phyloP scores from a whole-genome alignment of 148 eudicot genomes.

The Chenopodium quinoa region DNA sequence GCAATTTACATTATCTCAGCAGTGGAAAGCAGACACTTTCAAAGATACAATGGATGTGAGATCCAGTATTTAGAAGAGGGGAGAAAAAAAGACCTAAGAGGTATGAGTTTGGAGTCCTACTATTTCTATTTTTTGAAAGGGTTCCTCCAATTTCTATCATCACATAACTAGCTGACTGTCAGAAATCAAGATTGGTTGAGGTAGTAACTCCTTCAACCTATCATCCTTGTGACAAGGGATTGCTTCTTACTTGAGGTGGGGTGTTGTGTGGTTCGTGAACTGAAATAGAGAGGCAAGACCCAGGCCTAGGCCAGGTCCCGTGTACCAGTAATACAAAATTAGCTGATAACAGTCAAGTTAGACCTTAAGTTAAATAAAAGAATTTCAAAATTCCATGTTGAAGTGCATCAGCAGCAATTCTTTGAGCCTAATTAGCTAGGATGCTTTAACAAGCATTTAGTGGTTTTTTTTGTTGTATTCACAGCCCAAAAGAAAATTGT shows the following conservation, averaged over 20 bases:
- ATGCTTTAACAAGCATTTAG: too few species aligned
- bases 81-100: neutral
- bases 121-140: neutral
- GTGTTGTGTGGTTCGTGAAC: neutral
- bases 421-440: neutral
- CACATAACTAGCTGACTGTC: neutral
- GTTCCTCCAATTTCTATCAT: neutral
- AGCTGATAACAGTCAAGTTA: slow-evolving; percentile 7
- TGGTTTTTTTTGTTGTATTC: too few species aligned
- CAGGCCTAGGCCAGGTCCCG: neutral
- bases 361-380: neutral
- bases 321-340: neutral
- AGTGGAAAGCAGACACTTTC: neutral
- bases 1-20: slow-evolving; percentile 12
- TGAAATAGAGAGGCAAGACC: neutral
- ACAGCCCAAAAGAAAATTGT: too few species aligned
- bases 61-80: slow-evolving; percentile 8
- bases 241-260: neutral
- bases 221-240: neutral
- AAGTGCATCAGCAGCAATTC: slow-evolving; percentile 12
- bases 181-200: neutral
- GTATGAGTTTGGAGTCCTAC: neutral
- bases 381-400: neutral
- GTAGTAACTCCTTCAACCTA: neutral
- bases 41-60: neutral